Evolutionary conservation across 257 asterid genomes (phyloP).

Genomic region (Solanum dulcamara): DNA sequence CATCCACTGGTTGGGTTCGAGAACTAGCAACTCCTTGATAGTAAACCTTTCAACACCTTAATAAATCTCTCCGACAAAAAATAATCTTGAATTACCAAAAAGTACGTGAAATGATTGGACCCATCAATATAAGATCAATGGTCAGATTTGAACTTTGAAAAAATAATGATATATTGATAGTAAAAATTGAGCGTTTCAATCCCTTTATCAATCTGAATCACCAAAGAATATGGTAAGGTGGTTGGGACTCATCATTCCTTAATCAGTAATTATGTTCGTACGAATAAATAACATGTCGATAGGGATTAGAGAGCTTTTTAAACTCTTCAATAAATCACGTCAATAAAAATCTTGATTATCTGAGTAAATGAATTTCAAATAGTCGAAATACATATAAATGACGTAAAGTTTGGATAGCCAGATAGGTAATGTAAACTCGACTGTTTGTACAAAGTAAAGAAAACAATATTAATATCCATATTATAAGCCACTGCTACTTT

Average conservation of each 20-base stretch:
- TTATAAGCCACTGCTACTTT: neutral
- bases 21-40: no score
- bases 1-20: no score
- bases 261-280: neutral
- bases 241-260: neutral
- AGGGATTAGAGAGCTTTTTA: neutral
- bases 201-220: no score
- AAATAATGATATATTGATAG: no score
- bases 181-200: neutral
- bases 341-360: neutral
- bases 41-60: no score
- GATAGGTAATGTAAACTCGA: neutral
- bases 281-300: neutral
- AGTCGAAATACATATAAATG: neutral
- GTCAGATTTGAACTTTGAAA: no score
- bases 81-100: no score
- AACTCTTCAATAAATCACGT: neutral
- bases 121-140: no score
- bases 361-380: neutral
- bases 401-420: neutral
- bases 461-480: neutral
- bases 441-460: neutral
- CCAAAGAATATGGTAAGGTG: neutral
- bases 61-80: no score
- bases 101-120: no score